Percentiles rank a stretch among this genome's conserved stretches.
These are phyloP conservation scores for Cymbopogon citratus DNA, from an alignment of 176 grass and related monocot genomes.

Conservation along the genomic window DNA sequence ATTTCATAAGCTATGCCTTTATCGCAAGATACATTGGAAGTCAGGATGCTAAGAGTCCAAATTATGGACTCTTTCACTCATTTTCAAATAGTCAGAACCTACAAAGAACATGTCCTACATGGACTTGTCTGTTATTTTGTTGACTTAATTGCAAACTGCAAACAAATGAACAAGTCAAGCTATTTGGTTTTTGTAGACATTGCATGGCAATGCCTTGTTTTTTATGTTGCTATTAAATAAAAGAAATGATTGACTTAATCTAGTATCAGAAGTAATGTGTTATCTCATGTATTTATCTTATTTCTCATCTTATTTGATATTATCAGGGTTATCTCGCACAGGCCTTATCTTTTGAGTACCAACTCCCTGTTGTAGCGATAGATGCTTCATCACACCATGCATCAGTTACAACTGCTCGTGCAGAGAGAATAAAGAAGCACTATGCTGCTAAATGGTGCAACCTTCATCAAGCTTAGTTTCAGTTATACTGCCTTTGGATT, in stretches of 20 bases:
- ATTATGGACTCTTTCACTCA: background rate
- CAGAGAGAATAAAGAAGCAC: slow-evolving; percentile 84
- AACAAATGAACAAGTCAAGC: background rate
- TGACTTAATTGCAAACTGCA: slow-evolving; percentile 22
- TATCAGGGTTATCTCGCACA: slow-evolving; percentile 94
- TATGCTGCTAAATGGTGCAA: slow-evolving; percentile 73
- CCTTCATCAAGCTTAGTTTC: slow-evolving; percentile 3
- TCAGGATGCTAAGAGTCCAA: background rate
- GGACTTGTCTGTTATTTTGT: background rate
- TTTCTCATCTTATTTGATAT: slow-evolving; percentile 24
- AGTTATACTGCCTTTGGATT: slow-evolving; percentile 5
- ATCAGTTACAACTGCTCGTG: slow-evolving; percentile 69
- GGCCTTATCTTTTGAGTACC: slow-evolving; percentile 85
- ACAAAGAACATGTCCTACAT: background rate
- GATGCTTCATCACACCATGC: slow-evolving; percentile 93
- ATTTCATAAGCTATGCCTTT: background rate
- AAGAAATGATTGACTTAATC: background rate
- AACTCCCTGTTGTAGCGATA: slow-evolving; percentile 73
- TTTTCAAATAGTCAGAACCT: background rate
- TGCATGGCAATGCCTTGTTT: slow-evolving; percentile 2
- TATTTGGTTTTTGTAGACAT: background rate
- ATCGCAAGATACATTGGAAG: background rate
- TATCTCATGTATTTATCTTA: slow-evolving; percentile 4
- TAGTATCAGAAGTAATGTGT: background rate
- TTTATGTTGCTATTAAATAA: slow-evolving; percentile 2